Evolutionary conservation across 495 filamentous ascomycete genomes (phyloP).

Genomic region (Annulohypoxylon stygium): DNA sequence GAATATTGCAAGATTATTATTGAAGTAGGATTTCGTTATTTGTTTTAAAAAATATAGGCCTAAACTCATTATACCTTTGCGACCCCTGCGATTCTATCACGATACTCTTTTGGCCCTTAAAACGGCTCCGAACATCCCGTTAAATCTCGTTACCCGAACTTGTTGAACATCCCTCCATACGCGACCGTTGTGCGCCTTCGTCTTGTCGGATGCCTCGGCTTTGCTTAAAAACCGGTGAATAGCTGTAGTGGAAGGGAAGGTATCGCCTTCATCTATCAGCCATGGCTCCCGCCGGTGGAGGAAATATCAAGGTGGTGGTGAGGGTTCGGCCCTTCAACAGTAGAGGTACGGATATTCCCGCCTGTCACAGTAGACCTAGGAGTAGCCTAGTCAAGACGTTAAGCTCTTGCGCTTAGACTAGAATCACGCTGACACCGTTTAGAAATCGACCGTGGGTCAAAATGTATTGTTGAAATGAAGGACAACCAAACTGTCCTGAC

Average conservation of each 20-base stretch:
- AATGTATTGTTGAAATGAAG: slow-evolving; percentile 99
- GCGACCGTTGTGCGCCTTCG: slow-evolving; percentile 22
- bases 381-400: slow-evolving; percentile 2
- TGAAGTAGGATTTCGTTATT: slow-evolving; percentile 17
- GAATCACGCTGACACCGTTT: slow-evolving; percentile 40
- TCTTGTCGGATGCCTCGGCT: slow-evolving; percentile 47
- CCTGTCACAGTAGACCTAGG: slow-evolving; percentile 9
- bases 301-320: slow-evolving; percentile 99
- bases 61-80: slow-evolving; percentile 25
- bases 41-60: slow-evolving; percentile 34
- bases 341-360: slow-evolving; percentile 75
- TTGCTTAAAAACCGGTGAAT: slow-evolving; percentile 31
- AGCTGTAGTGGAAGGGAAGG: slow-evolving; percentile 46
- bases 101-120: slow-evolving; percentile 23
- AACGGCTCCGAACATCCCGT: slow-evolving; percentile 22
- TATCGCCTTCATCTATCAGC: slow-evolving; percentile 46
- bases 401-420: slow-evolving; percentile 5
- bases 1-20: slow-evolving; percentile 6
- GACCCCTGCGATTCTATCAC: neutral
- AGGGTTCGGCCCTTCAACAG: slow-evolving; percentile 91
- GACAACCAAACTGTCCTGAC: slow-evolving; percentile 88
- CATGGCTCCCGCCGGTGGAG: slow-evolving; percentile 85
- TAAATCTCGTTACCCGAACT: slow-evolving; percentile 8
- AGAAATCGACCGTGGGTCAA: slow-evolving; percentile 92
- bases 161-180: slow-evolving; percentile 22